phyloP scores from a whole-genome alignment of 208 protist species.

The Trypanosoma melophagium region DNA sequence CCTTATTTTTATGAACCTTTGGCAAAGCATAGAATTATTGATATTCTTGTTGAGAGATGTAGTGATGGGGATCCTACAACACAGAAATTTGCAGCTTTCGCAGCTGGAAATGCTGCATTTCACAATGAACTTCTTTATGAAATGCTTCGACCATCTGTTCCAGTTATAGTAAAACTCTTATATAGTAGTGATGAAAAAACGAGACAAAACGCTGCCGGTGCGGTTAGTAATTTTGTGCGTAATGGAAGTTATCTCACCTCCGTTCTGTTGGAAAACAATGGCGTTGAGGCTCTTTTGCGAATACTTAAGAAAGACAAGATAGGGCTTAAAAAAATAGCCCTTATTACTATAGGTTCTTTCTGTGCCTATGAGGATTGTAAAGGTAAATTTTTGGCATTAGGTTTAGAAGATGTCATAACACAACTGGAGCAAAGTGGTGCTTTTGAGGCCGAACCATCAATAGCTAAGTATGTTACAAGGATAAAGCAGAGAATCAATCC shows the following conservation, averaged over 20 bases:
- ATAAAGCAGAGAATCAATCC: constrained; percentile 42
- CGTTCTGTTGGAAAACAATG: constrained; percentile 61
- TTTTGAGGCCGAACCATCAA: constrained; percentile 50
- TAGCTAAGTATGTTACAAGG: constrained; percentile 67
- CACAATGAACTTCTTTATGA: constrained; percentile 90
- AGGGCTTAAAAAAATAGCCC: constrained; percentile 71
- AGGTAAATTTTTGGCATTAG: constrained; percentile 50
- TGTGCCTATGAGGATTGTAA: constrained; percentile 85
- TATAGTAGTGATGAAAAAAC: constrained; percentile 91
- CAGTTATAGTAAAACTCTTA: constrained; percentile 74
- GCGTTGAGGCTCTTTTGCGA: constrained; percentile 73
- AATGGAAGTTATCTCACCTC: constrained; percentile 82
- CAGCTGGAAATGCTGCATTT: constrained; percentile 94
- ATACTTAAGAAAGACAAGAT: constrained; percentile 71
- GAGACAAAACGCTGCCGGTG: constrained; percentile 92
- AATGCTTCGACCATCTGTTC: constrained; percentile 69
- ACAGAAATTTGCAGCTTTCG: constrained; percentile 95
- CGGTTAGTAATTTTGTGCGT: constrained; percentile 94
- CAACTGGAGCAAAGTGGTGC: constrained; percentile 51
- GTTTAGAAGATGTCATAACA: constrained; percentile 52
- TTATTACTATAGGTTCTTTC: constrained; percentile 91
- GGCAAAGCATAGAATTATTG: constrained; percentile 60
- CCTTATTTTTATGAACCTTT: constrained; percentile 91
- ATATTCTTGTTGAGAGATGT: constrained; percentile 82
- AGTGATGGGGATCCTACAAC: constrained; percentile 79